phyloP scores from a whole-genome alignment of 129 eudicot species.

The Cynara cardunculus region DNA sequence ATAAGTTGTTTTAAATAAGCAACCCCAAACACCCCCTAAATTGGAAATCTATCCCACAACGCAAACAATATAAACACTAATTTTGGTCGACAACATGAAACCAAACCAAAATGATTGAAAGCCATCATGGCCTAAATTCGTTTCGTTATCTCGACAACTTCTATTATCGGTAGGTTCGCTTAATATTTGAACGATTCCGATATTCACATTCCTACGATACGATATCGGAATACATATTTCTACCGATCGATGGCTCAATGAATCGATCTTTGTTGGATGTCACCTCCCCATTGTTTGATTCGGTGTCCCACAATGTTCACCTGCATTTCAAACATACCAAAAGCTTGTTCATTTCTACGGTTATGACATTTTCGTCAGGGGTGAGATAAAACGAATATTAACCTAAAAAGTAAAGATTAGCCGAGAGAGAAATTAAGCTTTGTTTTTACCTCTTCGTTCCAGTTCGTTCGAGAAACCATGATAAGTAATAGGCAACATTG shows the following conservation, averaged over 20 bases:
- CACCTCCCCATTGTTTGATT: conserved; percentile 49
- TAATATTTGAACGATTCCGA: neutral
- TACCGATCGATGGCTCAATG: neutral
- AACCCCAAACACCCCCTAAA: no score
- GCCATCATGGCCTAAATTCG: neutral
- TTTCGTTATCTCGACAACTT: neutral
- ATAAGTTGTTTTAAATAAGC: no score
- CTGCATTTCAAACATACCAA: conserved; percentile 34
- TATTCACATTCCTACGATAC: neutral
- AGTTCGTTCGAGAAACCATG: conserved; percentile 48
- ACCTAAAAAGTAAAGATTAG: neutral
- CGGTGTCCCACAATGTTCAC: conserved; percentile 45
- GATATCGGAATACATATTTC: neutral
- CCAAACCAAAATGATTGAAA: neutral
- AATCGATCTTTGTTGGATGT: conserved; percentile 12
- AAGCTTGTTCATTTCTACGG: neutral
- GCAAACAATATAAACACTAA: neutral
- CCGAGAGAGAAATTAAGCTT: neutral
- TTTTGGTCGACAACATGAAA: neutral
- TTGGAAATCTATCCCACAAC: neutral
- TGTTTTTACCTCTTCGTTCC: conserved; percentile 65
- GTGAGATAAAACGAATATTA: no score
- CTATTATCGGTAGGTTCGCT: neutral
- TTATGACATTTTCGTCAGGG: neutral
- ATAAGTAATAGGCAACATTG: conserved; percentile 38